phyloP scores from a whole-genome alignment of 805 yeast genomes.

The Candida tibetensis region DNA sequence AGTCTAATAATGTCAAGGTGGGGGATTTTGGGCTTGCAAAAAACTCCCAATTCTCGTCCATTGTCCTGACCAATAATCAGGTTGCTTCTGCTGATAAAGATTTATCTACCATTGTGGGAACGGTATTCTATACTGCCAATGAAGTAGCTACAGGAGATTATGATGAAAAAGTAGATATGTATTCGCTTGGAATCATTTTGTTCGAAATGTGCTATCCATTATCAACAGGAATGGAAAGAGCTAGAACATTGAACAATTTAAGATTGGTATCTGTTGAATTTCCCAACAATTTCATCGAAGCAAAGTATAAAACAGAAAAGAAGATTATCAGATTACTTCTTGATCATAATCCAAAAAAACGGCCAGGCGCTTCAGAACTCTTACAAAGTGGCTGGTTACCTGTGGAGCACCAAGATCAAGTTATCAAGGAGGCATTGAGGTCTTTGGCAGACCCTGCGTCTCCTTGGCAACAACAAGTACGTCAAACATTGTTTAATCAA shows the following conservation, averaged over 20 bases:
- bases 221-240: slow-evolving; percentile 93
- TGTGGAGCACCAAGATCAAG: slow-evolving; percentile 84
- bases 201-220: slow-evolving; percentile 90
- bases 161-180: slow-evolving; percentile 93
- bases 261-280: slow-evolving; percentile 60
- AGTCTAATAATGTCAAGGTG: slow-evolving; percentile 80
- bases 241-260: slow-evolving; percentile 61
- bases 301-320: slow-evolving; percentile 55
- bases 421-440: slow-evolving; percentile 82
- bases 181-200: slow-evolving; percentile 89
- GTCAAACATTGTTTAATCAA: slow-evolving; percentile 80
- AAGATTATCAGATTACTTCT: slow-evolving; percentile 64
- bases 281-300: slow-evolving; percentile 62
- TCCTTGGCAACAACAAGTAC: slow-evolving; percentile 91
- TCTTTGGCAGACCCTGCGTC: slow-evolving; percentile 87
- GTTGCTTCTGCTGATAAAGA: slow-evolving; percentile 53
- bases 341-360: slow-evolving; percentile 70
- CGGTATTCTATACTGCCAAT: slow-evolving; percentile 87
- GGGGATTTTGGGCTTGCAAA: slow-evolving; percentile 98
- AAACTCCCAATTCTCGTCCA: slow-evolving; percentile 58
- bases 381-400: slow-evolving; percentile 82
- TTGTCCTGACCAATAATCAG: slow-evolving; percentile 38
- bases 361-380: slow-evolving; percentile 79
- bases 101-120: slow-evolving; percentile 89
- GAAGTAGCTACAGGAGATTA: slow-evolving; percentile 83